Conservation (phyloP, 352 stramenopile species). For the Phytophthora foliorum region DNA sequence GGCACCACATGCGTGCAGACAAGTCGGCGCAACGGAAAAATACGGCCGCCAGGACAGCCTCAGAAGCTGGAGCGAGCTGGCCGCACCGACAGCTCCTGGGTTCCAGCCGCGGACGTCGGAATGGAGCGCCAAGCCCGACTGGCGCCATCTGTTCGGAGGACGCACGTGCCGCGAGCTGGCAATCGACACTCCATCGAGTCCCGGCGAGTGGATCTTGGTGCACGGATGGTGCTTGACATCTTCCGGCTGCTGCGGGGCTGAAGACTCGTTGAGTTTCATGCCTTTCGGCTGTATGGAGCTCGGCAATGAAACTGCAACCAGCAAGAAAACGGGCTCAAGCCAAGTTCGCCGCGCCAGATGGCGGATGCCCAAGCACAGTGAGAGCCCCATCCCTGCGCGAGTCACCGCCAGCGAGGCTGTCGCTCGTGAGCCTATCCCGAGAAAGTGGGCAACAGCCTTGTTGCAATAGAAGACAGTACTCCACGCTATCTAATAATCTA, state of each 20-base stretch:
- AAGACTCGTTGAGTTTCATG: too few relatives aligned
- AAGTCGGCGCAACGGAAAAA: slow-evolving; percentile 21
- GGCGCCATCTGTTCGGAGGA: slow-evolving; percentile 28
- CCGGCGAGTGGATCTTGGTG: slow-evolving; percentile 28
- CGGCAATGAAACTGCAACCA: slow-evolving; percentile 33
- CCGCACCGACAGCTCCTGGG: slow-evolving; percentile 23
- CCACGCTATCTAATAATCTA: not conserved
- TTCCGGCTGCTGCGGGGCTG: slow-evolving; percentile 10
- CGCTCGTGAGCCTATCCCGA: slow-evolving; percentile 39
- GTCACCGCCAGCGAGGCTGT: slow-evolving; percentile 26
- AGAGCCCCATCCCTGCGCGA: slow-evolving; percentile 39
- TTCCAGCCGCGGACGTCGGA: slow-evolving; percentile 29
- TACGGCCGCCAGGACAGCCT: not conserved
- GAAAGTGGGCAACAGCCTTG: slow-evolving; percentile 4
- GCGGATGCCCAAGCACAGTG: slow-evolving; percentile 17
- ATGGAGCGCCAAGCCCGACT: slow-evolving; percentile 21
- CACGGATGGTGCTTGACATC: slow-evolving; percentile 33
- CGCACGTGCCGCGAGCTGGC: slow-evolving; percentile 28
- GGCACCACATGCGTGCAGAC: too few relatives aligned
- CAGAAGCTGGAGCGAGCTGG: slow-evolving; percentile 22
- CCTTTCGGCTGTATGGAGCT: slow-evolving; percentile 9
- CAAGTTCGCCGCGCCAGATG: slow-evolving; percentile 23
- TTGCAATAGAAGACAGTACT: not conserved
- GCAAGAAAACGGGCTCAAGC: slow-evolving; percentile 31
- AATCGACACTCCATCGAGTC: slow-evolving; percentile 32